Evolutionary conservation across 2,329 filamentous ascomycete species (phyloP).

Genomic region (Monilinia laxa): DNA sequence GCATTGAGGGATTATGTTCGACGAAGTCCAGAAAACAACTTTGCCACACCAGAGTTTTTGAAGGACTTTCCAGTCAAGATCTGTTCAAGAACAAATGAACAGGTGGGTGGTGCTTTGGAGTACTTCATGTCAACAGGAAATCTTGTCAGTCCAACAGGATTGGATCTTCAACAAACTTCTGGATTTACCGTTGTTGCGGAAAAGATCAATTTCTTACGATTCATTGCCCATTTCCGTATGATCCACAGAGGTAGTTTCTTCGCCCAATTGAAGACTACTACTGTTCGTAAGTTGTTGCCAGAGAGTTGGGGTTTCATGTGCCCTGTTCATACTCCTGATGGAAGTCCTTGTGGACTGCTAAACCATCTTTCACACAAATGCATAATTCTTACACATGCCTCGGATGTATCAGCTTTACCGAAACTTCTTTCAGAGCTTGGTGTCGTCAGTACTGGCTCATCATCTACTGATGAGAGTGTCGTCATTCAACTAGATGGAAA

Average conservation of each 20-base stretch:
- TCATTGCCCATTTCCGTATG: conserved; percentile 99
- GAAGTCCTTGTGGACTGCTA: conserved; percentile 86
- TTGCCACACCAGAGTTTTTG: conserved; percentile 73
- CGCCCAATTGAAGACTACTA: conserved; percentile 94
- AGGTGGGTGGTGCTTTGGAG: conserved; percentile 80
- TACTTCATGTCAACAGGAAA: conserved; percentile 98
- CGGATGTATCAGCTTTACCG: conserved; percentile 74
- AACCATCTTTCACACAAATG: conserved; percentile 97
- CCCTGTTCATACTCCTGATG: conserved; percentile 96
- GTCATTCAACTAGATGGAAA: conserved; percentile 87
- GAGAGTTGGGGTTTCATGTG: conserved; percentile 99
- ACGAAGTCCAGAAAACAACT: conserved; percentile 62
- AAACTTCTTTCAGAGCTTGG: conserved; percentile 76
- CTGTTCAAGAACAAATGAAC: conserved; percentile 80
- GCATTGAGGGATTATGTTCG: conserved; percentile 58
- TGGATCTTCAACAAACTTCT: conserved; percentile 91
- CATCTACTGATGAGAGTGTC: conserved; percentile 78
- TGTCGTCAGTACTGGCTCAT: conserved; percentile 71
- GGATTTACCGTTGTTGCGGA: conserved; percentile 97
- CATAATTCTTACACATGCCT: conserved; percentile 72
- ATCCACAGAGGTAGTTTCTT: conserved; percentile 99
- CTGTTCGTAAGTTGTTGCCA: conserved; percentile 89
- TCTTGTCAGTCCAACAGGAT: conserved; percentile 81
- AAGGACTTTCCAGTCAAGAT: conserved; percentile 78
- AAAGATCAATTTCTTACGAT: conserved; percentile 98